These are phyloP conservation scores for Castanea crenata DNA, from an alignment of 306 rosid species.

Conservation along the genomic window DNA sequence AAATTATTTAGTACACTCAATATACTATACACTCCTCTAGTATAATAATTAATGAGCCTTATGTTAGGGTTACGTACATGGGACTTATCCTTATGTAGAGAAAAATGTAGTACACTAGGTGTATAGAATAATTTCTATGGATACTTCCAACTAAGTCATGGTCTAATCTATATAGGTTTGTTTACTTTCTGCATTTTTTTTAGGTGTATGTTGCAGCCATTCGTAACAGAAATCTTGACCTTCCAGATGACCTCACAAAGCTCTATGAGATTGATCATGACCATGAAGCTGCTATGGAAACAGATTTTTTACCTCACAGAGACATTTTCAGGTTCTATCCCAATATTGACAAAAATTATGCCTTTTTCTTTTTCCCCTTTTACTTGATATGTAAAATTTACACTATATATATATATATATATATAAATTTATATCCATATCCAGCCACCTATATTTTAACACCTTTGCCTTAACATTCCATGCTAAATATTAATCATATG, in stretches of 20 bases:
- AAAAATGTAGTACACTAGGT: no score
- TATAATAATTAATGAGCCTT: no score
- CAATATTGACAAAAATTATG: background rate
- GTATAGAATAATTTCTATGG: no score
- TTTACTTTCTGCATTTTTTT: background rate
- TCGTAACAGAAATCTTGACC: slow-evolving; percentile 65
- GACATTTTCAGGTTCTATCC: slow-evolving; percentile 48
- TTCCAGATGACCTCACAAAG: slow-evolving; percentile 61
- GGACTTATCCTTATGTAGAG: no score
- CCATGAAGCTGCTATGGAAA: slow-evolving; percentile 58
- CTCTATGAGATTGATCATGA: slow-evolving; percentile 68
- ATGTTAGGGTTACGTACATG: no score
- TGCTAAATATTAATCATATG: background rate
- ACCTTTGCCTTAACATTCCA: background rate
- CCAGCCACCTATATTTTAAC: background rate
- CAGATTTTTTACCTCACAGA: slow-evolving; percentile 75
- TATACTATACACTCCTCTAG: no score
- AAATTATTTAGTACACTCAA: no score
- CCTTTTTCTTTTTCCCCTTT: no score
- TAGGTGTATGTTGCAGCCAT: slow-evolving; percentile 87
- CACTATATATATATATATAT: background rate
- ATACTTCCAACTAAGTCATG: background rate
- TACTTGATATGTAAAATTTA: background rate
- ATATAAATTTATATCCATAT: no score
- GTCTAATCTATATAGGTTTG: background rate